Percentiles rank a stretch among this genome's conserved stretches.
Evolutionary conservation across 352 stramenopile species (phyloP).

Genomic region (Pythium volutum): DNA sequence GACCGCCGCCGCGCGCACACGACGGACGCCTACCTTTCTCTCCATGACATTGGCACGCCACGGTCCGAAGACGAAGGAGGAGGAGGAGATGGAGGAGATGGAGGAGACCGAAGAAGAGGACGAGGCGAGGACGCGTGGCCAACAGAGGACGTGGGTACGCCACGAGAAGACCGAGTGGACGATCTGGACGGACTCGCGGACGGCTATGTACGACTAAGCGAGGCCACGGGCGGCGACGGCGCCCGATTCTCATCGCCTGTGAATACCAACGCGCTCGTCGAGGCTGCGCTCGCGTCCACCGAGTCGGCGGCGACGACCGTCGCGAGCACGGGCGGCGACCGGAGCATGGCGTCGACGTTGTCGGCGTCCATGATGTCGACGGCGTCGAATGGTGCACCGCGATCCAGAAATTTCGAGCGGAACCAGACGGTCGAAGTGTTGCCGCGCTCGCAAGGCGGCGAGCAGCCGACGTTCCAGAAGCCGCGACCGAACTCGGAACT

Average conservation of each 20-base stretch:
- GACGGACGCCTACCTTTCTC: slow-evolving; percentile 3
- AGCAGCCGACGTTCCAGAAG: slow-evolving; percentile 34
- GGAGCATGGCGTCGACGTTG: slow-evolving; percentile 1
- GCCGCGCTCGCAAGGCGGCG: slow-evolving; percentile 27
- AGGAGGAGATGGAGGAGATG: neutral
- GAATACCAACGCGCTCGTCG: neutral
- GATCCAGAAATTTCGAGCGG: slow-evolving; percentile 52
- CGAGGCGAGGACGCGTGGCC: neutral
- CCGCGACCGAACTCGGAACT: slow-evolving; percentile 55
- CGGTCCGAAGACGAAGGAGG: slow-evolving; percentile 4
- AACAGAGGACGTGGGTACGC: neutral
- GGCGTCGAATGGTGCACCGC: slow-evolving; percentile 1
- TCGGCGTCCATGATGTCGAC: slow-evolving; percentile 4
- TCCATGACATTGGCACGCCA: slow-evolving; percentile 10
- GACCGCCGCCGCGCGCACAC: slow-evolving; percentile 9
- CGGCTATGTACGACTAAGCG: slow-evolving; percentile 10
- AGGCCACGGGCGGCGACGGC: neutral
- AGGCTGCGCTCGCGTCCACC: slow-evolving; percentile 3
- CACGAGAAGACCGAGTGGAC: neutral
- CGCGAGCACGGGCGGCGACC: neutral
- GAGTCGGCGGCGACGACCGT: neutral
- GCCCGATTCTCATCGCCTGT: neutral
- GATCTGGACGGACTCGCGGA: slow-evolving; percentile 15
- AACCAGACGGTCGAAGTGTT: slow-evolving; percentile 77
- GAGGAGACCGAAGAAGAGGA: neutral